Base-by-base conservation (phyloP, 768 basidiomycete species). In the Guyanaporus albipodus region DNA sequence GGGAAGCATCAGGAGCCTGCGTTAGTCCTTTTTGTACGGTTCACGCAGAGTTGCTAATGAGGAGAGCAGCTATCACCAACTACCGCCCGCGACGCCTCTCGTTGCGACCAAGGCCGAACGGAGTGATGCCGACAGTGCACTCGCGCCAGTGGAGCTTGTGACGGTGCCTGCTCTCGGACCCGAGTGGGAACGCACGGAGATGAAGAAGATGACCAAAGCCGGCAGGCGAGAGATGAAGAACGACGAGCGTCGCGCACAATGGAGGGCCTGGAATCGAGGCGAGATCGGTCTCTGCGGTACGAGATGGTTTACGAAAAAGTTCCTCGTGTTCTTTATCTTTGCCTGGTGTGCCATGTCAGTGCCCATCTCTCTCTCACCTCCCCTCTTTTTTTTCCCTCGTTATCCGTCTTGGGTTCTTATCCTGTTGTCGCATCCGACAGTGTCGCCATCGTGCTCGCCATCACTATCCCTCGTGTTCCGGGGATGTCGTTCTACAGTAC, bases 131-230 rank as follows among this genome's bases (percentile, higher is more conserved):
- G 60, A 63, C 36, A 59, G 54, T 34, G 42, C 67, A 15, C 45
- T 57, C 4, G 72, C 72, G 9, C 80, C 78, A 4, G 87, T 92
- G 19, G 93, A 97, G 67, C 74, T 94, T 64, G 85, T 95, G 35
- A 95, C 93, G 1, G 91, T 96, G 0, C 93, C 93, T 3, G 88
- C 88, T 2, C 74, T 97, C 3, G 93, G 93, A 17, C 71, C 93
- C 0, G 93, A 97, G 69, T 97, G 93, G 93, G 77, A 77, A 21
- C 80, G 82, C 40, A 70, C 76, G 17, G 93, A 97, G 63, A 67
- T 96, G 64, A 77, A 75, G 38, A 76, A 77, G 29, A 86, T 91
- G 79, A 87, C 85, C 1, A 85, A 83, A 58, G 69, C 80, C 2
- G 87, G 79, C 5, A 78, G 77, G 60, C 73, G 77, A 23, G 85